These are phyloP conservation scores for Actinomortierella ambigua DNA, from an alignment of 371 early-diverging fungal genomes.

Conservation along the genomic window DNA sequence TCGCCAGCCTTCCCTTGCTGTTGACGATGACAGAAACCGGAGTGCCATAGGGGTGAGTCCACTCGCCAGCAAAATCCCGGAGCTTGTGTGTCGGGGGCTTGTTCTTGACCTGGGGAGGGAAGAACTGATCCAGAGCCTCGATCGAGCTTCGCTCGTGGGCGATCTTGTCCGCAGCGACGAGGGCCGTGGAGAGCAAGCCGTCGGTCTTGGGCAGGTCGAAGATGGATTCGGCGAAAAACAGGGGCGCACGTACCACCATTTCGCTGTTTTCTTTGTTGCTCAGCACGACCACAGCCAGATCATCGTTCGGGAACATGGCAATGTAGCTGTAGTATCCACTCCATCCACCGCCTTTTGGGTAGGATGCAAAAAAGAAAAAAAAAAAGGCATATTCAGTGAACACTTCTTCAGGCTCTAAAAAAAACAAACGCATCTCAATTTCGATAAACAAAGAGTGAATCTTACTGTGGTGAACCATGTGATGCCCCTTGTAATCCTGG, in stretches of 20 bases:
- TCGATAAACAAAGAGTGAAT: background rate
- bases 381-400: background rate
- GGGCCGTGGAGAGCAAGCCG: constrained; percentile 8
- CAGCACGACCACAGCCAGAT: constrained; percentile 7
- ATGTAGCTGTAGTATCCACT: constrained; percentile 4
- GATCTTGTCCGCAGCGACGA: background rate
- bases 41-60: constrained; percentile 9
- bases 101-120: constrained; percentile 12
- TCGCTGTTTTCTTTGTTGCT: background rate
- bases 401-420: too few species aligned
- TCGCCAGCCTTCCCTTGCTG: background rate
- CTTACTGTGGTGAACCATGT: constrained; percentile 10
- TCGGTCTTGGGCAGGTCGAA: constrained; percentile 17
- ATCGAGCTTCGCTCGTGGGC: background rate
- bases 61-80: constrained; percentile 15
- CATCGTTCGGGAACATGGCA: constrained; percentile 9
- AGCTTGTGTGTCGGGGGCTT: constrained; percentile 11
- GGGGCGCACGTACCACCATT: background rate
- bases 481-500: constrained; percentile 15
- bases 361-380: background rate
- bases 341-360: constrained; percentile 9
- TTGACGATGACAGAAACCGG: constrained; percentile 1
- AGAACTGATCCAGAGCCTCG: background rate
- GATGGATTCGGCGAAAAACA: constrained; percentile 9
- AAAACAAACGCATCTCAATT: background rate